A percentile compares a stretch with the other conserved stretches of the same genome.
phyloP scores from a whole-genome alignment of 345 rosid species.

The Syzygium aromaticum region DNA sequence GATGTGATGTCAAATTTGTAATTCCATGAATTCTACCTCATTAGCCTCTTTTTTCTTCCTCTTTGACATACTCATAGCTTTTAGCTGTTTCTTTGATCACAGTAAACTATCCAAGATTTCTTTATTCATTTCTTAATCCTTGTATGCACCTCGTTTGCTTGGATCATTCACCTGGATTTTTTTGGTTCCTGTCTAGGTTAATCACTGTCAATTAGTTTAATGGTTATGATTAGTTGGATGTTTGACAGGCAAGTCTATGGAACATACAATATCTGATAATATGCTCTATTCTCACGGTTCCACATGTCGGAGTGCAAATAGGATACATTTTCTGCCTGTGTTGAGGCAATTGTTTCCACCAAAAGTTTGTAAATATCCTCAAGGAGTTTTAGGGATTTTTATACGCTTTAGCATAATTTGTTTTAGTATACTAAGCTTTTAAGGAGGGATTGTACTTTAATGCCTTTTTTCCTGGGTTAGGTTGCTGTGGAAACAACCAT shows the following conservation, averaged over 20 bases:
- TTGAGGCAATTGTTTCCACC: background rate
- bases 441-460: background rate
- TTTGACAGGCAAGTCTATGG: background rate
- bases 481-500: constrained; percentile 51
- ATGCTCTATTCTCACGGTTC: background rate
- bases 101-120: background rate
- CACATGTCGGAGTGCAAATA: background rate
- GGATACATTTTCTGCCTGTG: background rate
- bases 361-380: background rate
- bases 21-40: background rate
- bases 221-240: background rate
- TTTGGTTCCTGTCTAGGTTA: background rate
- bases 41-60: background rate
- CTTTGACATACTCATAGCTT: background rate
- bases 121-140: background rate
- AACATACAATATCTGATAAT: background rate
- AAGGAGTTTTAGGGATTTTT: background rate
- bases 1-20: background rate
- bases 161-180: background rate
- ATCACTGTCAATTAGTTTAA: background rate
- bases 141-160: background rate
- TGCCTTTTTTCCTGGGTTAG: constrained; percentile 20
- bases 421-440: background rate
- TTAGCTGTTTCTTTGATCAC: background rate
- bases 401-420: background rate